Evolutionary conservation across 805 yeast species (phyloP), one percentile per base, ranked within the genome.

Genomic region (Sugiyamaella mastotermitis): DNA sequence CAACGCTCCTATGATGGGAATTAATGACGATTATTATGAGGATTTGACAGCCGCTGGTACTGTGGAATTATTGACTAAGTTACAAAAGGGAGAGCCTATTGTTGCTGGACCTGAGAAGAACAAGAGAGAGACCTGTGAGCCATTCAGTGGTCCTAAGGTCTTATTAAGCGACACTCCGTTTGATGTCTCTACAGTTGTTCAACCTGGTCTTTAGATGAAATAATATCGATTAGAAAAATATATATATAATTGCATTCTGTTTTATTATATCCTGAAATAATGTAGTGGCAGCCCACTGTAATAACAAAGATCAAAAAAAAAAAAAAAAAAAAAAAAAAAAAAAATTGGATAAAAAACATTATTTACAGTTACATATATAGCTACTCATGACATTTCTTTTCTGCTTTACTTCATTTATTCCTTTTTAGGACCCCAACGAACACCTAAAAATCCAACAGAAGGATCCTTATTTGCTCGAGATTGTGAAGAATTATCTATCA

Each of bases 1-100:
- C 35, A 84, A 84, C 60, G 95, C 83, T 5, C 95, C 95, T 38
- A 84, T 84, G 85, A 68, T 85, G 39, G 94, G 84, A 45, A 65
- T 84, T 37, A 83, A 83, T 61, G 94, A 84, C 62, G 87, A 81
- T 57, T 84, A 68, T 64, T 80, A 71, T 55, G 95, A 84, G 65
- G 95, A 84, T 61, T 71, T 84, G 62, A 80, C 88, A 24, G 69
- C 78, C 17, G 81, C 80, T 47, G 71, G 73, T 32, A 74, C 82
- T 19, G 71, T 73, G 24, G 68, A 71, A 44, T 59, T 85, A 32
- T 71, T 84, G 57, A 71, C 77, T 47, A 76, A 71, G 39, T 67
- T 83, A 47, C 76, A 75, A 58, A 69, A 62, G 20, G 94, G 90
- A 41, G 72, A 74, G 55, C 66, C 66, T 31, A 73, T 76, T 37